Evolutionary conservation across 1,284 basidiomycete genomes (phyloP).

Genomic region (Grifola frondosa): DNA sequence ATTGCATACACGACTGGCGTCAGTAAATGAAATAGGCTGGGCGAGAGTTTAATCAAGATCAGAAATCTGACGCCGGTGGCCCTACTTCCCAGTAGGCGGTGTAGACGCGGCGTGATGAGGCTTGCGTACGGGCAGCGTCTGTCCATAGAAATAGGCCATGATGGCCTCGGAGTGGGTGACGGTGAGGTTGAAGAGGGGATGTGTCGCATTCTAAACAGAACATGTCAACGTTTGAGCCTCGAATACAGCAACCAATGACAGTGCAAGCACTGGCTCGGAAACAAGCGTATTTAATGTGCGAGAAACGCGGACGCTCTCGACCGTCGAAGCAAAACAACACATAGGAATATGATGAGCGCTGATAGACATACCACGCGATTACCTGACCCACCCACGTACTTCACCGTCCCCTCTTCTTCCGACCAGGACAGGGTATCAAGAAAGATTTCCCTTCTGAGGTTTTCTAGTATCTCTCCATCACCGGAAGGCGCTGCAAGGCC

Average conservation of each 20-base stretch:
- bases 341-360: neutral
- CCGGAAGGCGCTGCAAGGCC: conserved; percentile 11
- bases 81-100: no score
- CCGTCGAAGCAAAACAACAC: neutral
- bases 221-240: neutral
- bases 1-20: no score
- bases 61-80: no score
- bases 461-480: conserved; percentile 15
- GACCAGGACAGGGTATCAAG: conserved; percentile 68
- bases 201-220: conserved; percentile 78
- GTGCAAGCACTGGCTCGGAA: no score
- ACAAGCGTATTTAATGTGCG: neutral
- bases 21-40: no score
- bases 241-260: no score
- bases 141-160: conserved; percentile 77
- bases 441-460: conserved; percentile 55
- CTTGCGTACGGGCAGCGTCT: conserved; percentile 42
- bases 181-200: conserved; percentile 85
- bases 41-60: neutral
- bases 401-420: conserved; percentile 67
- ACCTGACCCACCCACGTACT: conserved; percentile 60
- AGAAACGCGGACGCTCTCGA: neutral
- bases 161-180: conserved; percentile 72
- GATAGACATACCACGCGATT: conserved; percentile 68
- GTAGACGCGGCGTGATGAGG: conserved; percentile 7